Evolutionary conservation across 345 rosid genomes (phyloP), one percentile per base, ranked within the genome.

Genomic region (Hibiscus trionum): DNA sequence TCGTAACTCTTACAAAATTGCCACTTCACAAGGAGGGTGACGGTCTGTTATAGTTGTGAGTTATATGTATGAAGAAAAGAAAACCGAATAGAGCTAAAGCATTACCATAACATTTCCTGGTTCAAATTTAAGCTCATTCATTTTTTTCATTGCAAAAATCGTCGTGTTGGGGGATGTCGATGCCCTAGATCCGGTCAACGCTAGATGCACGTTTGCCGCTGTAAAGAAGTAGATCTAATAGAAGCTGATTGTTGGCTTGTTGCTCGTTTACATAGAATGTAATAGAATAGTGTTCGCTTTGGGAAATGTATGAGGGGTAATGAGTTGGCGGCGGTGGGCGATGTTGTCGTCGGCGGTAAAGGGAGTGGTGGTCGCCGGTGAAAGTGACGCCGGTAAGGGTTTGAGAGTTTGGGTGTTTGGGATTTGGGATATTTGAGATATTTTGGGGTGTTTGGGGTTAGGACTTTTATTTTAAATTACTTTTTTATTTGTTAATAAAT

Each of bases 121-220:
- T 50, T 50, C 55, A 50, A 35, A 50, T 4, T 2, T 5, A 46
- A 21, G 35, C 55, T 66, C 26, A 66, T 44, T 59, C 65, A 65
- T 66, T 77, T 80, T 26, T 50, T 72, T 47, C 31, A n/a, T 75
- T 81, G 76, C 96, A 95, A 97, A 95, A 85, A 92, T 95, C 4
- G 94, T 92, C 9, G 97, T 95, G 35, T 95, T 97, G 55, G 55
- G 55, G 0, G 97, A 89, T 95, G 99, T 92, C 98, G 3, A 90
- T 95, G 96, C 99, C 99, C 4, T 97, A 90, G 82, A 84, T 88
- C 70, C 87, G 92, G 19, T 81, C 97, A 5, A 86, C 97, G 2
- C 73, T 90, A 70, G 97, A 89, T 72, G 47, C 84, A 21, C 76
- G 77, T 69, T 75, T 70, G 72, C 79, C 83, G 67, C 80, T 80